phyloP scores from a whole-genome alignment of 148 eudicot genomes.

The Camellia lanceoleosa region DNA sequence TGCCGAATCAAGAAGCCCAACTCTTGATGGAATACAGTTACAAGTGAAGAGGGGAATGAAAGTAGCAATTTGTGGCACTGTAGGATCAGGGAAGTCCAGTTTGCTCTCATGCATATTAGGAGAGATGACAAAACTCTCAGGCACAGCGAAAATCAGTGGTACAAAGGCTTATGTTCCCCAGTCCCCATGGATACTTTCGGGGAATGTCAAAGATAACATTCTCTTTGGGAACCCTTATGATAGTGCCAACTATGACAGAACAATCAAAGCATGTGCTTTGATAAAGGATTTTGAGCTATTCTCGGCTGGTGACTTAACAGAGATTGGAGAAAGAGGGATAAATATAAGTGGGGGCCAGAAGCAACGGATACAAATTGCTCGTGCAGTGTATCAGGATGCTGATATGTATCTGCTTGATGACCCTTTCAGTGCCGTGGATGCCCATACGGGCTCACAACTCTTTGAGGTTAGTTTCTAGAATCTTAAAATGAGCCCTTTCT shows the following conservation, averaged over 20 bases:
- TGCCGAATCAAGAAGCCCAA: constrained; percentile 38
- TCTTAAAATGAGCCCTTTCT: not conserved
- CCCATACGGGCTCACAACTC: constrained; percentile 92
- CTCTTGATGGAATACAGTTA: constrained; percentile 58
- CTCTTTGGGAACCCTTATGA: constrained; percentile 79
- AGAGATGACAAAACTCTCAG: constrained; percentile 70
- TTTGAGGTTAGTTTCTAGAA: constrained; percentile 58
- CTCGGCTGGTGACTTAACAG: constrained; percentile 77
- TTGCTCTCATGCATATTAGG: constrained; percentile 81
- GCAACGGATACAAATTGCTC: constrained; percentile 97
- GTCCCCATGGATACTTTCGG: constrained; percentile 92
- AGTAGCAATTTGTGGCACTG: constrained; percentile 97
- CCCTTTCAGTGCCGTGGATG: constrained; percentile 98
- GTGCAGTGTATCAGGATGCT: constrained; percentile 92
- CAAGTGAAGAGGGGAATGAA: constrained; percentile 75
- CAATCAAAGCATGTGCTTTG: constrained; percentile 81
- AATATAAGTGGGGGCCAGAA: constrained; percentile 99
- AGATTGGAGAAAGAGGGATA: constrained; percentile 95
- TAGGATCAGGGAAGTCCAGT: constrained; percentile 97
- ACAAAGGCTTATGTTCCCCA: constrained; percentile 97
- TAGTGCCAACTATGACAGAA: constrained; percentile 52
- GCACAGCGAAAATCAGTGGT: constrained; percentile 69
- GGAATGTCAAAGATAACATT: constrained; percentile 81
- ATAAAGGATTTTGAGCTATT: constrained; percentile 89
- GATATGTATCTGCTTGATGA: constrained; percentile 96